phyloP scores from a whole-genome alignment of 495 filamentous ascomycete genomes.

The Bacidia rubella region DNA sequence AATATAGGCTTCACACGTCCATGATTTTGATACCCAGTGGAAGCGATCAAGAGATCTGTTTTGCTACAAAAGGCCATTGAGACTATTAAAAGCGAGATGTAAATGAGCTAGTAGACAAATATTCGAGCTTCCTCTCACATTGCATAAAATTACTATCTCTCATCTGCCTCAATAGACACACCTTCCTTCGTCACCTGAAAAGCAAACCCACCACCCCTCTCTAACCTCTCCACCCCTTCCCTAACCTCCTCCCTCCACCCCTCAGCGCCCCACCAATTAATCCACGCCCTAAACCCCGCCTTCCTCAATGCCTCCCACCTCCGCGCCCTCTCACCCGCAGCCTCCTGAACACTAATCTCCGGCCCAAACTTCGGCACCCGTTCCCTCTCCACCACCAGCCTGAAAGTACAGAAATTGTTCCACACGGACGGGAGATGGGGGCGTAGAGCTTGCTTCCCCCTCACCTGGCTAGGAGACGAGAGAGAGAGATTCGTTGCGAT shows the following conservation, averaged over 20 bases:
- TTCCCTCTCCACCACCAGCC: slow-evolving; percentile 34
- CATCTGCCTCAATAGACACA: background rate
- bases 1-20: no score
- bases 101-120: no score
- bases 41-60: no score
- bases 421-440: slow-evolving; percentile 34
- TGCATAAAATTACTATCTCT: no score
- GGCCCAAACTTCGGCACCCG: slow-evolving; percentile 38
- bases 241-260: slow-evolving; percentile 25
- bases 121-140: no score
- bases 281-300: slow-evolving; percentile 30
- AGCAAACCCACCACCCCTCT: slow-evolving; percentile 7
- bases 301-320: slow-evolving; percentile 28
- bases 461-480: slow-evolving; percentile 22
- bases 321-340: slow-evolving; percentile 33
- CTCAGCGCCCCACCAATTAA: slow-evolving; percentile 34
- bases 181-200: slow-evolving; percentile 3
- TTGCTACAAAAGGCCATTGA: no score
- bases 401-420: slow-evolving; percentile 32
- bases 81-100: no score
- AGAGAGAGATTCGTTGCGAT: slow-evolving; percentile 19
- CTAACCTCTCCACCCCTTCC: slow-evolving; percentile 6
- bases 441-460: slow-evolving; percentile 23
- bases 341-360: slow-evolving; percentile 42
- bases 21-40: no score